Percentiles rank a stretch among this genome's conserved stretches.
Conservation (phyloP, 331 rosid species). For the Rosa hybrid region DNA sequence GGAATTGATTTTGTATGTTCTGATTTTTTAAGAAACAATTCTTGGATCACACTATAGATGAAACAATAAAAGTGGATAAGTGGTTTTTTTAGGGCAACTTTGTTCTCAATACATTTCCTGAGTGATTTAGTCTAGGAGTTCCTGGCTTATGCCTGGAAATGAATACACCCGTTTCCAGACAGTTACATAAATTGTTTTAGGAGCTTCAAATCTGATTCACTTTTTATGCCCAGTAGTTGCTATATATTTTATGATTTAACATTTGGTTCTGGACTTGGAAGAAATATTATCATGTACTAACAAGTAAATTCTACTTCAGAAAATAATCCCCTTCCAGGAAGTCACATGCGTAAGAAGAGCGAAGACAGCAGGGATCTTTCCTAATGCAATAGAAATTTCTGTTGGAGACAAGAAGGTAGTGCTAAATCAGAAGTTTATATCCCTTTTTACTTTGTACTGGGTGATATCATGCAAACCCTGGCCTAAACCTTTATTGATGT, state of each 20-base stretch:
- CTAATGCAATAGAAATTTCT: slow-evolving; percentile 89
- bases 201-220: not conserved
- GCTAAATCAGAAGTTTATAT: slow-evolving; percentile 19
- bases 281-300: slow-evolving; percentile 12
- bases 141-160: not conserved
- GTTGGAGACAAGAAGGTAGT: slow-evolving; percentile 73
- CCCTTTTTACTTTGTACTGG: slow-evolving; percentile 21
- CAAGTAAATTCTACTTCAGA: slow-evolving; percentile 49
- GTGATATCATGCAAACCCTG: slow-evolving; percentile 22
- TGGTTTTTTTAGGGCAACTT: not conserved
- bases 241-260: not conserved
- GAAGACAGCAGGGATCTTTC: slow-evolving; percentile 94
- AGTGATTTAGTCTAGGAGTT: not conserved
- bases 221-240: not conserved
- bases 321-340: slow-evolving; percentile 77
- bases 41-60: not conserved
- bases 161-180: not conserved
- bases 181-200: not conserved
- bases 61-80: not conserved
- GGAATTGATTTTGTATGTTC: not conserved
- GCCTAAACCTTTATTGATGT: slow-evolving; percentile 18
- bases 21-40: not conserved
- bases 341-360: slow-evolving; percentile 81
- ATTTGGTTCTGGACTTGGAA: not conserved
- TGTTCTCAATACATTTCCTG: slow-evolving; percentile 2